A percentile compares a stretch with the other conserved stretches of the same genome.
phyloP scores from a whole-genome alignment of 805 yeast species.

The Pichia manshurica region DNA sequence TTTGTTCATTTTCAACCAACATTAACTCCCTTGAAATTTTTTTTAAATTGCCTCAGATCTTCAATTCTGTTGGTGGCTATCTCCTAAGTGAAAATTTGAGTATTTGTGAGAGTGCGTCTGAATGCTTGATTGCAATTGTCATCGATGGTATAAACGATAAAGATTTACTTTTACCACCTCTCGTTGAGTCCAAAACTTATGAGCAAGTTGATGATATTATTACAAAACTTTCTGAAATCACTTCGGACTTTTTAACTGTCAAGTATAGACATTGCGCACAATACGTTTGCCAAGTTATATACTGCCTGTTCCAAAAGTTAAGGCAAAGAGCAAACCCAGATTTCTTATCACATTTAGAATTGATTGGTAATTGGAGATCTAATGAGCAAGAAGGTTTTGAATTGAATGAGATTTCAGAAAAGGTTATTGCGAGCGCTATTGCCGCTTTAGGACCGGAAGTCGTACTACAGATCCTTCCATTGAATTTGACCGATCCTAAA shows the following conservation, averaged over 20 bases:
- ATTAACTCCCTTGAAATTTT: slow-evolving; percentile 50
- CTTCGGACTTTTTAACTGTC: slow-evolving; percentile 55
- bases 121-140: slow-evolving; percentile 78
- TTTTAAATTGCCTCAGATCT: slow-evolving; percentile 48
- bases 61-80: slow-evolving; percentile 54
- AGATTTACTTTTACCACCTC: slow-evolving; percentile 47
- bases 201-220: slow-evolving; percentile 53
- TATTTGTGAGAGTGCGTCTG: slow-evolving; percentile 72
- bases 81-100: slow-evolving; percentile 59
- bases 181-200: slow-evolving; percentile 43
- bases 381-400: slow-evolving; percentile 66
- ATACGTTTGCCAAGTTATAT: slow-evolving; percentile 64
- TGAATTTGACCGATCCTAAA: slow-evolving; percentile 60
- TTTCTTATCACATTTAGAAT: slow-evolving; percentile 56
- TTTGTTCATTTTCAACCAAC: slow-evolving; percentile 43
- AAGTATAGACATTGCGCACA: slow-evolving; percentile 71
- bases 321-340: slow-evolving; percentile 66
- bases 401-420: slow-evolving; percentile 69
- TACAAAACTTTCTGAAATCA: slow-evolving; percentile 45
- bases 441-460: slow-evolving; percentile 80
- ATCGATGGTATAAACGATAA: slow-evolving; percentile 60
- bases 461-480: slow-evolving; percentile 68
- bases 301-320: slow-evolving; percentile 56
- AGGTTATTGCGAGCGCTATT: slow-evolving; percentile 73
- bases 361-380: slow-evolving; percentile 83